Evolutionary conservation across 2,329 filamentous ascomycete genomes (phyloP).

Genomic region (Apiospora sp.): DNA sequence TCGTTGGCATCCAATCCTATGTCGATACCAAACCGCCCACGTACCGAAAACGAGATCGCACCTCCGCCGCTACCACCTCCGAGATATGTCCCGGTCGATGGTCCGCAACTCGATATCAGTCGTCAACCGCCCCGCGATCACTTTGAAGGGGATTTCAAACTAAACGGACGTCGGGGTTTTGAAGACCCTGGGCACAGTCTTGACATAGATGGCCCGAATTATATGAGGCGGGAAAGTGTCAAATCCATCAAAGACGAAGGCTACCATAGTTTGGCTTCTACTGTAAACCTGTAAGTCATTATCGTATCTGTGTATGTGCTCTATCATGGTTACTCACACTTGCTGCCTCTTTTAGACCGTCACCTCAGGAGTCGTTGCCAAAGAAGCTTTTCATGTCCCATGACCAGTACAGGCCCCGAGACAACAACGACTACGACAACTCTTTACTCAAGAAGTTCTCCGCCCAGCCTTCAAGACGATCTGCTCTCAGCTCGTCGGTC

Average conservation of each 20-base stretch:
- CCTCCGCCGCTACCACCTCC: constrained; percentile 49
- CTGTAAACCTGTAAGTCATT: constrained; percentile 30
- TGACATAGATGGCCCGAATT: constrained; percentile 35
- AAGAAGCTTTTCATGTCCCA: constrained; percentile 59
- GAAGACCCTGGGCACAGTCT: constrained; percentile 38
- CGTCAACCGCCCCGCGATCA: constrained; percentile 25
- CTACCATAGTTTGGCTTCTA: constrained; percentile 44
- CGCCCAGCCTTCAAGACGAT: constrained; percentile 52
- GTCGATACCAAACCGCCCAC: constrained; percentile 45
- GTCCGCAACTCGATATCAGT: constrained; percentile 32
- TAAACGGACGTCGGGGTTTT: constrained; percentile 33
- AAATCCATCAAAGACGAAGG: constrained; percentile 39
- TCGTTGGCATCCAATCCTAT: constrained; percentile 45
- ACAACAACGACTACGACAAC: constrained; percentile 52
- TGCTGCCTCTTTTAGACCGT: constrained; percentile 44
- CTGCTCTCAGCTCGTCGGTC: constrained; percentile 52
- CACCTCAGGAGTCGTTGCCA: constrained; percentile 46
- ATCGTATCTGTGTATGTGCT: not conserved
- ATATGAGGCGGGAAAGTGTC: constrained; percentile 33
- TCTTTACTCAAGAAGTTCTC: constrained; percentile 65
- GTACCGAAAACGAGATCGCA: constrained; percentile 41
- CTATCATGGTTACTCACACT: not conserved
- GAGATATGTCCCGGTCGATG: constrained; percentile 40
- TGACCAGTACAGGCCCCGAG: constrained; percentile 53
- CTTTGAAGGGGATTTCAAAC: constrained; percentile 17